phyloP scores from a whole-genome alignment of 345 rosid species.

The Eucalyptus sideroxylon region DNA sequence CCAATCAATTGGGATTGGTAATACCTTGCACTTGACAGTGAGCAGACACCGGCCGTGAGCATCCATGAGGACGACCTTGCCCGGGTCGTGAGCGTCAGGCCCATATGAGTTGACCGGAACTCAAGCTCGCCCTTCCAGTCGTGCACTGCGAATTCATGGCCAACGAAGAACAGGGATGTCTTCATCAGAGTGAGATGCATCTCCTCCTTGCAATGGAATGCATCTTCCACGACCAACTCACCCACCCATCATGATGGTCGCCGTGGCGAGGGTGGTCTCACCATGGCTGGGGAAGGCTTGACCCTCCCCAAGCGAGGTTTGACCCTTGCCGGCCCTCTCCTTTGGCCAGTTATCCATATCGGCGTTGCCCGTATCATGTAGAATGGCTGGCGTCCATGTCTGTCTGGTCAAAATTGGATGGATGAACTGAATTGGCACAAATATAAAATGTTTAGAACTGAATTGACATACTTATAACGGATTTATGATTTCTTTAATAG shows the following conservation, averaged over 20 bases:
- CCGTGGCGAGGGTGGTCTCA: no score
- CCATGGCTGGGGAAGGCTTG: no score
- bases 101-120: slow-evolving; percentile 87
- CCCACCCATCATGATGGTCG: background rate
- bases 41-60: slow-evolving; percentile 69
- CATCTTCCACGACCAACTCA: slow-evolving; percentile 40
- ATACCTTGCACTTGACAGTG: slow-evolving; percentile 71
- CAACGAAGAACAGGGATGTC: slow-evolving; percentile 71
- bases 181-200: slow-evolving; percentile 58
- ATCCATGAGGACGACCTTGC: slow-evolving; percentile 81
- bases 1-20: background rate
- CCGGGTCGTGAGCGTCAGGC: slow-evolving; percentile 49
- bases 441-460: no score
- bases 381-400: no score
- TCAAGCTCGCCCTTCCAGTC: slow-evolving; percentile 50
- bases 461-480: no score
- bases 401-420: no score
- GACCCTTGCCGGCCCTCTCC: no score
- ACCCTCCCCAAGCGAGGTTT: no score
- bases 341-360: no score
- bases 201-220: slow-evolving; percentile 41
- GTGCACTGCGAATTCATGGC: slow-evolving; percentile 78
- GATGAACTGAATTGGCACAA: accelerated
- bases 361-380: accelerated
- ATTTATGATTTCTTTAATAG: no score